Evolutionary conservation across 768 basidiomycete species (phyloP), one percentile per base, ranked within the genome.

Genomic region (Boletus fagicola): DNA sequence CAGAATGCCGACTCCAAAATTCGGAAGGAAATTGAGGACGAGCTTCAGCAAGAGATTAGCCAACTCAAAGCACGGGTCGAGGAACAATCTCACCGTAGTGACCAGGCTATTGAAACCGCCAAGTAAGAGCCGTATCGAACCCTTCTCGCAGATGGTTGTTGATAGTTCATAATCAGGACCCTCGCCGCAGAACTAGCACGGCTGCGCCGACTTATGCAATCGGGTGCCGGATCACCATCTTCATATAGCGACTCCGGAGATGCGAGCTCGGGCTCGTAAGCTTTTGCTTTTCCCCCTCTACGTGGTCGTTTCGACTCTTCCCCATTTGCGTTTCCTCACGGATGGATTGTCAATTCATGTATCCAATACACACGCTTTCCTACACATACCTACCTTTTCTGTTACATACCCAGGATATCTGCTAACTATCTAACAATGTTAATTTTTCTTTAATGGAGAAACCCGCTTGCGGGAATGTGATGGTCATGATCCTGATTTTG

Each of bases 161-260:
- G 1, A 68, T 5, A 13, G 1, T 18, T 30, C 15, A 20, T 22
- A 5, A 53, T 28, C 64, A 89, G 88, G 65, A 73, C 75, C 33
- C 70, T 91, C 31, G 75, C 86, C 6, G 75, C 77, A 30, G 90
- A 92, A 68, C 76, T 92, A 45, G 80, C 83, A 49, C 78, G 88
- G 56, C 73, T 92, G 66, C 79, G 87, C 66, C 79, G 90, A 62
- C 78, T 92, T 40, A 91, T 92, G 84, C 87, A 82, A 65, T 73
- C 74, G 40, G 78, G 81, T 63, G 75, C 78, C 1, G 74, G 72
- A 54, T 64, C 68, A 60, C 62, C 73, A 47, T 52, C 66, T 36
- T 54, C 59, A 24, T 47, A 52, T 39, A 56, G 50, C 49, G 56
- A 61, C 48, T 49, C 46, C 3, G 60, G 60, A 49, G 59, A 47